Percentiles rank a stretch among this genome's conserved stretches.
These are phyloP conservation scores for Geranium brycei DNA, from an alignment of 345 rosid genomes.

Conservation along the genomic window DNA sequence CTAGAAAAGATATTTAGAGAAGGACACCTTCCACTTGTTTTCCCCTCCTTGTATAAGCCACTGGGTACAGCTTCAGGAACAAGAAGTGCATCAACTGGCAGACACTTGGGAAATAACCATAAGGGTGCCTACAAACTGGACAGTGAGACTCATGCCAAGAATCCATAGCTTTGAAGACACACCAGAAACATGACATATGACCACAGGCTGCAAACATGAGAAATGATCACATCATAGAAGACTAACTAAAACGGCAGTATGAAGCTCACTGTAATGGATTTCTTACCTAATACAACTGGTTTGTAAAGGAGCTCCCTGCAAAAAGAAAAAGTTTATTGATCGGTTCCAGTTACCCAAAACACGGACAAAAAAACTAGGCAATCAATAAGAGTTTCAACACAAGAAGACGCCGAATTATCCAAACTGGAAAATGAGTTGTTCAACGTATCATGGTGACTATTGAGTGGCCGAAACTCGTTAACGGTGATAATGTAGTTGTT, in stretches of 20 bases:
- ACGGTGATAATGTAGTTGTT: too few species aligned
- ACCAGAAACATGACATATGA: slow-evolving; percentile 31
- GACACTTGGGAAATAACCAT: slow-evolving; percentile 25
- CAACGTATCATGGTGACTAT: too few species aligned
- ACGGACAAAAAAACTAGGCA: neutral
- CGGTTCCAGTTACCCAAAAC: neutral
- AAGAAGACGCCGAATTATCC: too few species aligned
- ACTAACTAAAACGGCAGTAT: neutral
- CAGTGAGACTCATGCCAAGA: slow-evolving; percentile 15
- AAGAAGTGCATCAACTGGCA: slow-evolving; percentile 24
- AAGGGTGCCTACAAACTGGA: slow-evolving; percentile 23
- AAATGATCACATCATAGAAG: slow-evolving; percentile 2
- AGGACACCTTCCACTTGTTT: slow-evolving; percentile 22
- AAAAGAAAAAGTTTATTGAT: slow-evolving; percentile 4
- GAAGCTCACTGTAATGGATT: slow-evolving; percentile 3
- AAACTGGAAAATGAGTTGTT: too few species aligned
- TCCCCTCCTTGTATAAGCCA: slow-evolving; percentile 18
- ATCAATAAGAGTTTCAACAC: neutral
- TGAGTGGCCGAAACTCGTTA: too few species aligned
- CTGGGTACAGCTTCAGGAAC: slow-evolving; percentile 26
- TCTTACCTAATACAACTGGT: slow-evolving; percentile 36
- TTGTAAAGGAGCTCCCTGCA: slow-evolving; percentile 39
- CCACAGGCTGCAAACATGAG: slow-evolving; percentile 21
- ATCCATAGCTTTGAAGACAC: slow-evolving; percentile 19
- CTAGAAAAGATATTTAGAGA: neutral